Conservation (phyloP, 805 yeast species). For the Wickerhamiella alocasiicola region DNA sequence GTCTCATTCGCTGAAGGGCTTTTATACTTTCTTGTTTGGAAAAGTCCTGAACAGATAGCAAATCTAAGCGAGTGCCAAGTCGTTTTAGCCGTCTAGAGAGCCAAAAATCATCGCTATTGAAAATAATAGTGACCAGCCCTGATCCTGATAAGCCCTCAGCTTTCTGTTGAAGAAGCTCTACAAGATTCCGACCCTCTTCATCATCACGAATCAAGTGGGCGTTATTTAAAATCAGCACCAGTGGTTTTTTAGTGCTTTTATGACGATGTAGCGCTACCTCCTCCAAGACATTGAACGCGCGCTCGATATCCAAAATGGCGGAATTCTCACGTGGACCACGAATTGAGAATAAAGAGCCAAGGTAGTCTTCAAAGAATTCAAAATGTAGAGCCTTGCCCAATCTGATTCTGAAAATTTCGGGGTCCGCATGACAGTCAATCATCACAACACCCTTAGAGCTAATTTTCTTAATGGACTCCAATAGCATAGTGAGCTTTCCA, state of each 20-base stretch:
- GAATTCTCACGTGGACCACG: conserved; percentile 79
- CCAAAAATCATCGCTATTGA: conserved; percentile 81
- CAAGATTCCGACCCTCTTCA: conserved; percentile 55
- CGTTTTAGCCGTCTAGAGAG: conserved; percentile 62
- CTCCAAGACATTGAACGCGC: conserved; percentile 68
- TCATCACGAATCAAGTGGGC: conserved; percentile 65
- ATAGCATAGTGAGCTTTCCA: conserved; percentile 64
- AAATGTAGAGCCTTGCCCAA: conserved; percentile 65
- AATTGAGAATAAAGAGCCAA: conserved; percentile 68
- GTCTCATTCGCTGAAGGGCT: conserved; percentile 41
- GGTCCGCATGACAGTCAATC: conserved; percentile 75
- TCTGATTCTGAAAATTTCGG: conserved; percentile 66
- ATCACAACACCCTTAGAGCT: conserved; percentile 53
- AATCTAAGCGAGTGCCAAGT: conserved; percentile 62
- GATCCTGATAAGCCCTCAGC: conserved; percentile 70
- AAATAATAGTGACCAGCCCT: conserved; percentile 54
- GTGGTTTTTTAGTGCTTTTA: conserved; percentile 35
- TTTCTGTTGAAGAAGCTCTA: conserved; percentile 69
- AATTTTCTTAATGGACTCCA: conserved; percentile 56
- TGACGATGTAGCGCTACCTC: conserved; percentile 45
- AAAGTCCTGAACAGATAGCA: conserved; percentile 52
- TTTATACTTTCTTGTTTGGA: conserved; percentile 40
- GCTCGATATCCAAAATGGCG: conserved; percentile 65
- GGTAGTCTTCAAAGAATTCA: conserved; percentile 66
- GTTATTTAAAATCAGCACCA: conserved; percentile 59